Base-by-base conservation (phyloP, 129 eudicot genomes). In the Pseudognaphalium luteoalbum region DNA sequence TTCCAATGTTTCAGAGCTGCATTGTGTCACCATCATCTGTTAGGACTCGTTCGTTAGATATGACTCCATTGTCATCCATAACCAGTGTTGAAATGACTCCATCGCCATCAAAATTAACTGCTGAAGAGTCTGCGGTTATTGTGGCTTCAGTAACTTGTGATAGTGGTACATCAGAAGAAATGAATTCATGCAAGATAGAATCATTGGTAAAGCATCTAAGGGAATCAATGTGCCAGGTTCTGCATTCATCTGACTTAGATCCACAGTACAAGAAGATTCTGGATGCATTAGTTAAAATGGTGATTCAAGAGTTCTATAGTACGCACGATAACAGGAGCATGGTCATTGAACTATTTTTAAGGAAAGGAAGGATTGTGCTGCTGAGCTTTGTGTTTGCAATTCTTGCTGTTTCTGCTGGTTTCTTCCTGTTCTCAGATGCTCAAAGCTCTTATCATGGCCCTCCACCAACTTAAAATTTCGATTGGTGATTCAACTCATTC, bases 391-490 rank as follows among this genome's bases (percentile, higher is more conserved):
- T 73, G 67, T 17, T 66, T 47, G 76, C 59, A n/a, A 17, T 44
- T 44, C 78, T 82, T 68, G 70, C 67, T 64, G 61, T 77, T 58
- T 65, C 65, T 73, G 65, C 35, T 66, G 68, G 81, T 41, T 66
- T 77, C 64, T 56, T 77, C 50, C 47, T 82, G 15, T 58, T 63
- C 58, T 66, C 71, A 73, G 67, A 68, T 72, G 86, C 7, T 81
- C 70, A 70, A 72, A 73, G 80, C 82, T 66, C 79, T 17, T 59
- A 66, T 51, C 14, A 73, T 57, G 79, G 79, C 58, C 86, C 76
- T 66, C 72, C 82, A 72, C 86, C 86, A n/a, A 82, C 86, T 20
- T 82, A 74, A 72, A 32, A 30, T 17, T 0, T 10, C 56, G 66
- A 66, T 35, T 32, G 5, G 47, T 29, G 29, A 73, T 61, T 30